Conservation (phyloP, 768 basidiomycete genomes). For the Artomyces pyxidatus region DNA sequence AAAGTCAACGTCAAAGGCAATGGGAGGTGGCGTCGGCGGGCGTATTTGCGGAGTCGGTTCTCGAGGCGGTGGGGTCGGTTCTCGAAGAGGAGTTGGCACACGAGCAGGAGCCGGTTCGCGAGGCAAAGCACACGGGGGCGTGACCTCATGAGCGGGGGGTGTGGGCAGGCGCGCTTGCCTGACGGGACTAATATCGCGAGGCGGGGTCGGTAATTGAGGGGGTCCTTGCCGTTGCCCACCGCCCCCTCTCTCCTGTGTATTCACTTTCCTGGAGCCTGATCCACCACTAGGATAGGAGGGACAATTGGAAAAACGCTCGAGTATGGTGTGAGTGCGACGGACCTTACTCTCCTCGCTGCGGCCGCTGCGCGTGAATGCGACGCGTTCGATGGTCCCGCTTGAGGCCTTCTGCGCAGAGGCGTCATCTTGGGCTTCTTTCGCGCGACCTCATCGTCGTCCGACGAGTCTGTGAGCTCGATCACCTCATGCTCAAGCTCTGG, state of each 20-base stretch:
- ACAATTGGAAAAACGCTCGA: not conserved
- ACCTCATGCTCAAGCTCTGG: constrained; percentile 21
- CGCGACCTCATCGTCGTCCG: constrained; percentile 24
- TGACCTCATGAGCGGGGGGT: not conserved
- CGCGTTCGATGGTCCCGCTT: constrained; percentile 8
- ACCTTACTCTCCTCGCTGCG: no score
- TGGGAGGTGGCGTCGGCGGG: not conserved
- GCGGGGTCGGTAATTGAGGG: not conserved
- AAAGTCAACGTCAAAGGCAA: not conserved
- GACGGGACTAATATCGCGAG: no score
- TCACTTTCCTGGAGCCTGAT: not conserved
- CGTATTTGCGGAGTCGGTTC: no score
- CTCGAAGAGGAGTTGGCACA: no score
- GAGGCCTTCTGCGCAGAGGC: not conserved
- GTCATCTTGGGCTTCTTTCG: constrained; percentile 5
- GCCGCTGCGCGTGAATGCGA: not conserved
- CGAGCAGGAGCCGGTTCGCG: no score
- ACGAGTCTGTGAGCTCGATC: constrained; percentile 48
- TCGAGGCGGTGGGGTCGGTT: no score
- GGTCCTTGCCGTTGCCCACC: not conserved
- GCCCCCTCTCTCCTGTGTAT: not conserved
- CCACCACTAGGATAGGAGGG: not conserved
- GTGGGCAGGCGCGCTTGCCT: no score
- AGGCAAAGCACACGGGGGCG: no score
- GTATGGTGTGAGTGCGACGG: no score